Evolutionary conservation across 495 filamentous ascomycete genomes (phyloP), one percentile per base, ranked within the genome.

Genomic region (Glarea lozoyensis): DNA sequence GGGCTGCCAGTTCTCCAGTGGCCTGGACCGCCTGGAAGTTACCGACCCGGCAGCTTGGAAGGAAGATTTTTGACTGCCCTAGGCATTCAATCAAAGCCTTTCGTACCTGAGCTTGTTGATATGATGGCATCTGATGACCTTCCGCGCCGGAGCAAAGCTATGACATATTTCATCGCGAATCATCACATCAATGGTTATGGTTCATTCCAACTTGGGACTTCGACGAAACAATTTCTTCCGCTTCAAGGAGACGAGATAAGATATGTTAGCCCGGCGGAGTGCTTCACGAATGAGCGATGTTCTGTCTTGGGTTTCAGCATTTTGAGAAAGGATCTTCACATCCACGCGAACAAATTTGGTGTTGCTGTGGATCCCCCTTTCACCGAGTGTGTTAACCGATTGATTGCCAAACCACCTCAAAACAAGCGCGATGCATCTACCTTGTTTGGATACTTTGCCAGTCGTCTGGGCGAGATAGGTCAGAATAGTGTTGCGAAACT

Each of bases 131-230:
- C 69, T 1, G 64, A 70, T 0, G 70, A 94, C 59, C 52, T 61
- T 5, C 32, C 45, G 4, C 61, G 82, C 24, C 74, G 82, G 42
- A 69, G 69, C 32, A 75, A 74, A 45, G 77, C 84, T 2, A 75
- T 94, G 69, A 69, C 68, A n/a, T 98, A 94, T 60, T 92, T 84
- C 55, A 72, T 94, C 37, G 68, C 70, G 18, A 84, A 89, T 55
- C 78, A 88, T 50, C 78, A 86, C 39, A 67, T 67, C 6, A 88
- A 95, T 52, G 71, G 72, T 11, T 98, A 98, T 57, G 66, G 60
- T 9, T 50, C 63, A 1, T 80, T 79, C 49, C 66, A 84, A 46
- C 64, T 78, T 36, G 60, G 67, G 4, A 54, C 60, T 9, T 69
- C 78, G 21, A 66, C 67, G 10, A 71, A 74, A 32, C 69, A 82